Evolutionary conservation across 2,329 filamentous ascomycete species (phyloP), one percentile per base, ranked within the genome.

Genomic region (Triangularia setosa): DNA sequence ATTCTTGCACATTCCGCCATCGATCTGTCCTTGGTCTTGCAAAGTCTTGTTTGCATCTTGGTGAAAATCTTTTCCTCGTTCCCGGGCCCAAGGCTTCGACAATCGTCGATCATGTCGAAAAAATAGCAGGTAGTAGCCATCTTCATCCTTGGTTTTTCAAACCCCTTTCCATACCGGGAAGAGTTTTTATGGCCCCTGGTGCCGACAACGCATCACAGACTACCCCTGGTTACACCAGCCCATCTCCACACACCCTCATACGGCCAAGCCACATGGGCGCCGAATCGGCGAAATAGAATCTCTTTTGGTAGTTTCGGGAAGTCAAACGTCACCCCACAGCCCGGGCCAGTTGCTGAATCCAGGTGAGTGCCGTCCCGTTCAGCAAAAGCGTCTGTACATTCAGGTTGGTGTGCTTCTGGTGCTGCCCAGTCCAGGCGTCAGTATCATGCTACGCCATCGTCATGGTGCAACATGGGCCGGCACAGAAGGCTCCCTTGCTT

Each of bases 1-100:
- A 57, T 57, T 67, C n/a, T 48, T 21, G 40, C 64, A 44, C 53
- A 60, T 54, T 33, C 58, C 55, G 53, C 40, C 40, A 60, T 61
- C 60, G 18, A 24, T 33, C 7, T 18, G 6, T 21, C 18, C 40
- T 48, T 48, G 40, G 8, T 9, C 40, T 48, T 48, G n/a, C 3
- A 5, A n/a, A 23, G n/a, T 48, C n/a, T 48, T 21, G 57, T 27
- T 40, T 57, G 54, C n/a, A 21, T 59, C 30, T 64, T 58, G 23
- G 8, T 57, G 58, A 58, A 60, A 44, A 55, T 61, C 24, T 24
- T 23, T 64, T 16, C 53, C 60, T 48, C 25, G 35, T 28, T 21
- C 24, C 25, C 60, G 60, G 60, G 25, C 27, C 52, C 52, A 55
- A 12, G 25, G 11, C 25, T n/a, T 55, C 52, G 23, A 27, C 16